Percentiles rank a stretch among this genome's conserved stretches.
These are phyloP conservation scores for Eimeria necatrix DNA, from an alignment of 169 alveolate species.

Conservation along the genomic window DNA sequence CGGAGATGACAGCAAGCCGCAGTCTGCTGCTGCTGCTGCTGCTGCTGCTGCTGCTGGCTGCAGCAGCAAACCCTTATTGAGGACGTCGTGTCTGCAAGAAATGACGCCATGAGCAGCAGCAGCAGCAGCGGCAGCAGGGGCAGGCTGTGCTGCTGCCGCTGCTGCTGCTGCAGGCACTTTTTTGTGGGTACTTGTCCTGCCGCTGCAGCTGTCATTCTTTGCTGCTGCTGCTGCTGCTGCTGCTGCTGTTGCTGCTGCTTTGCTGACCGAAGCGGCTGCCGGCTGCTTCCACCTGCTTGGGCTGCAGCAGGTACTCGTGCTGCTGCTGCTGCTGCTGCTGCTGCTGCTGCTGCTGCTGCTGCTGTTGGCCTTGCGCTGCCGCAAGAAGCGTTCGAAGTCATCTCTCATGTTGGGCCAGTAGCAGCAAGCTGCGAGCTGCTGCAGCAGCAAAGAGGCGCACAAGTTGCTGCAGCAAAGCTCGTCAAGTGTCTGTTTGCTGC, in stretches of 20 bases:
- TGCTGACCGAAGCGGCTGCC: no score
- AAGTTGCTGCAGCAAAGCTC: conserved; percentile 58
- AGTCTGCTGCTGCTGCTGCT: not conserved
- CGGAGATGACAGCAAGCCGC: no score
- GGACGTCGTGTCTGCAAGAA: no score
- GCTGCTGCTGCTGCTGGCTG: not conserved
- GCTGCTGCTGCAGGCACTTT: not conserved
- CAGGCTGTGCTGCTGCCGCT: not conserved
- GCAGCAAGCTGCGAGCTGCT: conserved; percentile 62
- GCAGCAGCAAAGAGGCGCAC: conserved; percentile 62
- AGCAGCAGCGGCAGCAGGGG: not conserved
- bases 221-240: no score
- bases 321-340: conserved; percentile 59
- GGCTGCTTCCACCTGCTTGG: not conserved
- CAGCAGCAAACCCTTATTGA: not conserved
- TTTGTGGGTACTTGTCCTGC: not conserved
- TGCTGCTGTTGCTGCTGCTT: no score
- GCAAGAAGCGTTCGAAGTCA: conserved; percentile 7
- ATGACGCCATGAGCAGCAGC: not conserved
- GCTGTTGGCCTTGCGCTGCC: conserved; percentile 38
- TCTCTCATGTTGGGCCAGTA: conserved; percentile 55
- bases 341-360: conserved; percentile 56
- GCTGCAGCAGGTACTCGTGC: conserved; percentile 43
- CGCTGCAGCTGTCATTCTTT: not conserved
- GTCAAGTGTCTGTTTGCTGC: not conserved